Percentiles rank a stretch among this genome's conserved stretches.
Conservation (phyloP, 2,329 filamentous ascomycete genomes). For the Fusarium multiceps region DNA sequence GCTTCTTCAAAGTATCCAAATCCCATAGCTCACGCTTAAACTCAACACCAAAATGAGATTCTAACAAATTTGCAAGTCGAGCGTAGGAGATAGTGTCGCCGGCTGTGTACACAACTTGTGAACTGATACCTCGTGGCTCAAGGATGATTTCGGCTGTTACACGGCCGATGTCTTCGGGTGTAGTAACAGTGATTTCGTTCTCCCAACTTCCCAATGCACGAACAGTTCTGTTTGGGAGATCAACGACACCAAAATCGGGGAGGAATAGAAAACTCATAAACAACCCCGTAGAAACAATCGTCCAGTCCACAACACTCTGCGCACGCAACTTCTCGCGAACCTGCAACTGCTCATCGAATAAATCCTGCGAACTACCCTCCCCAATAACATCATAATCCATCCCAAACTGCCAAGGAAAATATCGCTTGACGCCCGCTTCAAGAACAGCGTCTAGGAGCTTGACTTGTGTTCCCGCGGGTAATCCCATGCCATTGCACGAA, state of each 20-base stretch:
- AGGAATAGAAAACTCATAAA: conserved; percentile 79
- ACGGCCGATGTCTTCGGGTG: conserved; percentile 71
- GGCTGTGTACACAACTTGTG: conserved; percentile 66
- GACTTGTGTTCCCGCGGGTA: conserved; percentile 64
- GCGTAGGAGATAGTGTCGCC: conserved; percentile 72
- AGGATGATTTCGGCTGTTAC: conserved; percentile 68
- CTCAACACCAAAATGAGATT: conserved; percentile 51
- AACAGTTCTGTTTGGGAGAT: conserved; percentile 55
- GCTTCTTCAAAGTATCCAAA: conserved; percentile 55
- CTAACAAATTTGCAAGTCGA: conserved; percentile 64
- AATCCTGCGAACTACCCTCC: conserved; percentile 66
- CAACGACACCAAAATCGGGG: conserved; percentile 70
- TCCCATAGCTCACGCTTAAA: conserved; percentile 65
- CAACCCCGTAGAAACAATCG: conserved; percentile 74
- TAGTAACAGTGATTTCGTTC: conserved; percentile 70
- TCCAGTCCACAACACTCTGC: conserved; percentile 65
- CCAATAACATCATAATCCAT: conserved; percentile 77
- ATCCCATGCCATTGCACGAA: conserved; percentile 69
- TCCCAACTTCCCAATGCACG: conserved; percentile 71
- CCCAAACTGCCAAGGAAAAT: conserved; percentile 79
- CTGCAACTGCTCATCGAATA: conserved; percentile 75
- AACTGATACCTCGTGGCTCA: conserved; percentile 48
- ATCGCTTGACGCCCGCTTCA: conserved; percentile 60
- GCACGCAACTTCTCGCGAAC: conserved; percentile 64
- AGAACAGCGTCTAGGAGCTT: conserved; percentile 69